A percentile compares a stretch with the other conserved stretches of the same genome.
These are phyloP conservation scores for Ruellia speciosa DNA, from an alignment of 305 asterid genomes.

Conservation along the genomic window DNA sequence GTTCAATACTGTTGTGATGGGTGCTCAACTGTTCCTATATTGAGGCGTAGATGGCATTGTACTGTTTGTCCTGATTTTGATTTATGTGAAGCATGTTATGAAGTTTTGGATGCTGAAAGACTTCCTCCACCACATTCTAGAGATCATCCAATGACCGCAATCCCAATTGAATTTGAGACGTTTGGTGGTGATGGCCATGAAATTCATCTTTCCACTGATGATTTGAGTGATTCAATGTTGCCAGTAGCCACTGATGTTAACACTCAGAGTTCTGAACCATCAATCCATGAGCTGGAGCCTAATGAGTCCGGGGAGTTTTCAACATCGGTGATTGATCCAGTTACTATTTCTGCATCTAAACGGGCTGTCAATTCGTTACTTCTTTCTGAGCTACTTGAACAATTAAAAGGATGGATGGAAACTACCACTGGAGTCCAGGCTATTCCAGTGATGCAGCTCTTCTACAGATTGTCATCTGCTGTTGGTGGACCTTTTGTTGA, in stretches of 20 bases:
- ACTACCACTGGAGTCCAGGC: conserved; percentile 82
- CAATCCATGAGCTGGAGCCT: conserved; percentile 76
- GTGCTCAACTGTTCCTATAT: conserved; percentile 96
- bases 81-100: conserved; percentile 95
- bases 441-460: conserved; percentile 93
- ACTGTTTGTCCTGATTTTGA: conserved; percentile 97
- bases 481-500: conserved; percentile 90
- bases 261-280: conserved; percentile 48
- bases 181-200: conserved; percentile 77
- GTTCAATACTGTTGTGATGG: conserved; percentile 99
- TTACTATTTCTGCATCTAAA: conserved; percentile 91
- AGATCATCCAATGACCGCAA: conserved; percentile 94
- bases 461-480: conserved; percentile 89
- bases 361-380: conserved; percentile 89
- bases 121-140: conserved; percentile 96
- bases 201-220: conserved; percentile 75
- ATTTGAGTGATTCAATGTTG: conserved; percentile 58
- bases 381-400: conserved; percentile 93
- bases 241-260: conserved; percentile 58
- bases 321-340: conserved; percentile 71
- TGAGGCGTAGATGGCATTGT: conserved; percentile 97
- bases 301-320: conserved; percentile 74
- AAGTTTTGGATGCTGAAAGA: conserved; percentile 82
- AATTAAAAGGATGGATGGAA: conserved; percentile 92
- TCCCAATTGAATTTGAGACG: conserved; percentile 91